Evolutionary conservation across 1,139 yeast species (phyloP).

Genomic region (Zygosaccharomyces pseudobailii): DNA sequence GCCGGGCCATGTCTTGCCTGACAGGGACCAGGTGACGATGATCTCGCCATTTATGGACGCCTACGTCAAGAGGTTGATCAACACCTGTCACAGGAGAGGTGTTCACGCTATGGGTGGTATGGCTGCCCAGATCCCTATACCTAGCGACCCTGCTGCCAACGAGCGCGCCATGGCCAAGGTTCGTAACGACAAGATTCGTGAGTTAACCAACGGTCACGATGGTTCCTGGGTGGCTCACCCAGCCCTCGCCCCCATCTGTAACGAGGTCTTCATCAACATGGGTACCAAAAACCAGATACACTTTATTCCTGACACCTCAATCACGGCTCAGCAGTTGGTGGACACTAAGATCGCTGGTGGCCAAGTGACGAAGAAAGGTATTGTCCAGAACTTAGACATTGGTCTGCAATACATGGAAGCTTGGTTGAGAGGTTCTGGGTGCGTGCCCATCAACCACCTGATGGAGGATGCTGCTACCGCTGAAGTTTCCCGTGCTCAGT

Average conservation of each 20-base stretch:
- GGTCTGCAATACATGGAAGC: conserved; percentile 80
- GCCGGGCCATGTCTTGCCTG: conserved; percentile 58
- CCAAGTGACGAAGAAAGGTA: conserved; percentile 60
- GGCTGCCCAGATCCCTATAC: conserved; percentile 82
- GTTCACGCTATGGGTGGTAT: conserved; percentile 82
- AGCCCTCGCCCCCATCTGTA: conserved; percentile 70
- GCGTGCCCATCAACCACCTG: conserved; percentile 78
- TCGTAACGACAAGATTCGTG: conserved; percentile 64
- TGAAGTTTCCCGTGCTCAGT: conserved; percentile 76
- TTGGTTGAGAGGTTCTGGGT: conserved; percentile 77
- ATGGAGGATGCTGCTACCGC: conserved; percentile 92
- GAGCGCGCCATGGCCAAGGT: conserved; percentile 61
- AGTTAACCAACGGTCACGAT: conserved; percentile 72
- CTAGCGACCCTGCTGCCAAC: conserved; percentile 57
- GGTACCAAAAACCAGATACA: conserved; percentile 79
- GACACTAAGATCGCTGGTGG: conserved; percentile 62
- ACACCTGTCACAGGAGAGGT: conserved; percentile 64
- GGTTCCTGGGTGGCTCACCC: conserved; percentile 91
- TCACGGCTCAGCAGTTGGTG: conserved; percentile 56
- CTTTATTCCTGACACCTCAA: conserved; percentile 39
- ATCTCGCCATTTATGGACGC: conserved; percentile 71
- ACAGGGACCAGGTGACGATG: conserved; percentile 73
- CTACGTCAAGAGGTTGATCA: conserved; percentile 61
- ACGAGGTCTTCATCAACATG: conserved; percentile 70
- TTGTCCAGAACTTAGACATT: conserved; percentile 64